phyloP scores from a whole-genome alignment of 768 basidiomycete species.

The Amanita fuliginea region DNA sequence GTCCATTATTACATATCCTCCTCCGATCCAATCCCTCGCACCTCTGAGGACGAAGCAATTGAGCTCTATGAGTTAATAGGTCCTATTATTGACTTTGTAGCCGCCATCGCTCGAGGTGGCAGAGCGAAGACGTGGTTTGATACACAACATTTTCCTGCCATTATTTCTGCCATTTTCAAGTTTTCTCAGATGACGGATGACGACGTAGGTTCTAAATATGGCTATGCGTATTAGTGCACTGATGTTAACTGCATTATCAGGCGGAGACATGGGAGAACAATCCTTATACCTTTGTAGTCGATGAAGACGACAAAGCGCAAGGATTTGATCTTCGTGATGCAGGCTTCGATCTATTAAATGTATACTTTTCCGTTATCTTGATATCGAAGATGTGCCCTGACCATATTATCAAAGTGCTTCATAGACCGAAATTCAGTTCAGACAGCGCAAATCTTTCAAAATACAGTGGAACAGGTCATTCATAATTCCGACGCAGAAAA shows the following conservation, averaged over 20 bases:
- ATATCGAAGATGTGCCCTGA: neutral
- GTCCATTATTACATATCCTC: constrained; percentile 49
- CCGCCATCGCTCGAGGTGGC: constrained; percentile 52
- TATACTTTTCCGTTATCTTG: constrained; percentile 20
- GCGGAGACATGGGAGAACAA: constrained; percentile 87
- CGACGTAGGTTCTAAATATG: constrained; percentile 44
- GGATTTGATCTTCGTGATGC: constrained; percentile 75
- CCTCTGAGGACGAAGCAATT: constrained; percentile 67
- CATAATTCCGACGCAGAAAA: constrained; percentile 42
- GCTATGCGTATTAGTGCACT: neutral
- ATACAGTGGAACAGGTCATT: constrained; percentile 43
- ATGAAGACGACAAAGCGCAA: constrained; percentile 89
- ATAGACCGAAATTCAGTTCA: constrained; percentile 42
- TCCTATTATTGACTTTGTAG: constrained; percentile 73
- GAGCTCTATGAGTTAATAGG: constrained; percentile 70
- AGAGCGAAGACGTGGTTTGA: constrained; percentile 58
- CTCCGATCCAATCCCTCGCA: constrained; percentile 42
- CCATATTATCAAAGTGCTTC: constrained; percentile 31
- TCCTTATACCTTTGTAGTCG: constrained; percentile 85
- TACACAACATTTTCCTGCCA: constrained; percentile 31
- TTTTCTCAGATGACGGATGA: constrained; percentile 85
- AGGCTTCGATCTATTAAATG: constrained; percentile 74
- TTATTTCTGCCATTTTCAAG: constrained; percentile 49
- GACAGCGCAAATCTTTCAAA: constrained; percentile 43
- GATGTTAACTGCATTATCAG: constrained; percentile 25